Percentiles rank a stretch among this genome's conserved stretches.
Evolutionary conservation across 2,329 filamentous ascomycete genomes (phyloP).

Genomic region (Thielaviopsis populi): DNA sequence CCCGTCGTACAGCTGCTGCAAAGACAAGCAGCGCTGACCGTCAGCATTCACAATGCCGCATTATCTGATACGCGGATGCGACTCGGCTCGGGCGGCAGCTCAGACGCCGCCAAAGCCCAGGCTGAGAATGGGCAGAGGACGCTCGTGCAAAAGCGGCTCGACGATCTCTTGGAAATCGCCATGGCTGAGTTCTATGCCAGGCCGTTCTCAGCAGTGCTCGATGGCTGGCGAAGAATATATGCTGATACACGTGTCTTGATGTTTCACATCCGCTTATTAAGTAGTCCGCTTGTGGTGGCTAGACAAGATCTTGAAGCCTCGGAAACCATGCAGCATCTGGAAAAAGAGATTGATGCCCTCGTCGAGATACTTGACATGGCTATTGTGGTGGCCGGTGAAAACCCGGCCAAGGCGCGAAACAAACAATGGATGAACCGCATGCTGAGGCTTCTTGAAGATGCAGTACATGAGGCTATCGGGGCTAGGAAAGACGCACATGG

Average conservation of each 20-base stretch:
- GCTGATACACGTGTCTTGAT: slow-evolving; percentile 54
- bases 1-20: slow-evolving; percentile 11
- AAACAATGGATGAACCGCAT: slow-evolving; percentile 15
- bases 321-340: slow-evolving; percentile 6
- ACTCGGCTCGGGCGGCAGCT: not conserved
- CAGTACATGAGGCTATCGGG: not conserved
- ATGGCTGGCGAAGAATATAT: slow-evolving; percentile 55
- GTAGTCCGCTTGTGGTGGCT: not conserved
- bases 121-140: not conserved
- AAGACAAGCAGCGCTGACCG: slow-evolving; percentile 6
- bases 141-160: slow-evolving; percentile 8
- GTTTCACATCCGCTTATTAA: slow-evolving; percentile 29
- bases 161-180: slow-evolving; percentile 14
- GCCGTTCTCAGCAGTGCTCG: slow-evolving; percentile 31
- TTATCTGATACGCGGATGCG: not conserved
- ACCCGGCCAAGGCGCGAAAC: slow-evolving; percentile 19
- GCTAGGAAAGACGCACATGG: not conserved
- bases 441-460: slow-evolving; percentile 13
- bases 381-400: slow-evolving; percentile 40
- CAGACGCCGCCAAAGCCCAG: not conserved
- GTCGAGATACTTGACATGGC: slow-evolving; percentile 59
- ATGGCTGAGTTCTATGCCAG: slow-evolving; percentile 14
- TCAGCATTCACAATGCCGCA: not conserved
- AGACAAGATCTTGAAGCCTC: not conserved
- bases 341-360: slow-evolving; percentile 33